A percentile compares a stretch with the other conserved stretches of the same genome.
These are phyloP conservation scores for Leucosporidium yakuticum DNA, from an alignment of 768 basidiomycete genomes.

Conservation along the genomic window DNA sequence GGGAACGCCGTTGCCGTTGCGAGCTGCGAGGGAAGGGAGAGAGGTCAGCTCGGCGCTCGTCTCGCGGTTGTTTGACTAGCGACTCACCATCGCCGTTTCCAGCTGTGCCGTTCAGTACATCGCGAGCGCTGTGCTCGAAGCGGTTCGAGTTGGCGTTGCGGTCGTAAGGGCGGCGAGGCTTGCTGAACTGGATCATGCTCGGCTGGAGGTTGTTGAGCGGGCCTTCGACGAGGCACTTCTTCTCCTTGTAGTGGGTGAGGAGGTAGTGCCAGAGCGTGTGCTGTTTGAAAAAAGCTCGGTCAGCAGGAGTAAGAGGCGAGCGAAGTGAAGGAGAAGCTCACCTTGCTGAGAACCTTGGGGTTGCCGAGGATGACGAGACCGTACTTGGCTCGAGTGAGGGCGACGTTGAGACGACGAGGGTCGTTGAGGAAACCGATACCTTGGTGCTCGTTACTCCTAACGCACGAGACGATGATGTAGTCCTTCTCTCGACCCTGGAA, in stretches of 20 bases:
- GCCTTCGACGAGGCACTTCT: conserved; percentile 85
- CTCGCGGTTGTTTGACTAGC: background rate
- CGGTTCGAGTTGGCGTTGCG: conserved; percentile 92
- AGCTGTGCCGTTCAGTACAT: conserved; percentile 51
- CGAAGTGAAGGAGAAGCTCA: conserved; percentile 41
- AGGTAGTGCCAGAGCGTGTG: conserved; percentile 98
- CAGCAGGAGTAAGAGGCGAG: background rate
- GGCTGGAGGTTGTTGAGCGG: conserved; percentile 91
- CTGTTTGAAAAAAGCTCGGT: conserved; percentile 46
- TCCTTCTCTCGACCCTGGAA: conserved; percentile 99
- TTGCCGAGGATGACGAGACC: conserved; percentile 99
- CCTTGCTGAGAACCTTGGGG: conserved; percentile 98
- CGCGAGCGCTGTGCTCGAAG: conserved; percentile 84
- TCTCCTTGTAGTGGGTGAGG: conserved; percentile 97
- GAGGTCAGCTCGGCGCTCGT: conserved; percentile 8
- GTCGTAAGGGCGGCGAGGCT: conserved; percentile 78
- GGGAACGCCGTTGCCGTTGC: conserved; percentile 77
- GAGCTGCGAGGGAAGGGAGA: conserved; percentile 44
- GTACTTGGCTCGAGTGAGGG: conserved; percentile 93
- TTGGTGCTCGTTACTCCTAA: conserved; percentile 97
- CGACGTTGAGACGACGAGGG: conserved; percentile 90
- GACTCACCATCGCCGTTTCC: conserved; percentile 29
- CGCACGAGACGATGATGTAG: conserved; percentile 96
- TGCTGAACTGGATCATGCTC: conserved; percentile 99
- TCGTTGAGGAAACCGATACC: conserved; percentile 99